Base-by-base conservation (phyloP, 73 alveolate species). In the Tetrahymena borealis region DNA sequence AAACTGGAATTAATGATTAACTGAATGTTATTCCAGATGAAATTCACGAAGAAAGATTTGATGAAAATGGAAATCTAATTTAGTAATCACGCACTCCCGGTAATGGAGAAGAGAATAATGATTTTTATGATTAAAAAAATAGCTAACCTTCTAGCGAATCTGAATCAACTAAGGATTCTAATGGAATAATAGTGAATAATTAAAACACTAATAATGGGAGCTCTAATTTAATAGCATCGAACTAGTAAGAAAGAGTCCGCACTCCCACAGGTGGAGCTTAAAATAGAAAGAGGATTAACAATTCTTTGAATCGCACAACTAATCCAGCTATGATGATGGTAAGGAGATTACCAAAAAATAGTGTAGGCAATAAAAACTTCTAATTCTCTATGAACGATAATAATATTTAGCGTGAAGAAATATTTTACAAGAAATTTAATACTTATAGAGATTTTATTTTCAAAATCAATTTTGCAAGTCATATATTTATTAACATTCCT, bases 381-480 rank as follows among this genome's bases (percentile, higher is more conserved):
- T 60, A 60, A 60, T 60, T 60, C 85, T 60, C 85, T 1, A 60
- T 60, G 85, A 60, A 60, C 13, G 85, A 60, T 60, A 60, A 60
- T 10, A 60, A 60, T 60, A 32, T 60, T 20, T 20, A 60, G 28
- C 85, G 85, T 60, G 78, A 93, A 90, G 95, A 93, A 32, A 93
- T 79, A 3, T 39, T 93, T 35, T 79, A 41, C 16, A 40, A 93
- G 79, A 78, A 92, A 20, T 92, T 79, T 33, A 93, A 91, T 33
- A 78, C 95, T 2, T 93, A 93, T 85, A 79, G 92, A 85, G 78
- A 92, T 32, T 93, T 93, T 93, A 78, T 93, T 11, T 41, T 78
- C 32, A 85, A 93, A 90, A 93, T 93, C 31, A 93, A 93, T 40
- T 93, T 85, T 33, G 60, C 93, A 0, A 93, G 91, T 39, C 40